phyloP scores from a whole-genome alignment of 108 stramenopile species.

The Asterionellopsis glacialis region DNA sequence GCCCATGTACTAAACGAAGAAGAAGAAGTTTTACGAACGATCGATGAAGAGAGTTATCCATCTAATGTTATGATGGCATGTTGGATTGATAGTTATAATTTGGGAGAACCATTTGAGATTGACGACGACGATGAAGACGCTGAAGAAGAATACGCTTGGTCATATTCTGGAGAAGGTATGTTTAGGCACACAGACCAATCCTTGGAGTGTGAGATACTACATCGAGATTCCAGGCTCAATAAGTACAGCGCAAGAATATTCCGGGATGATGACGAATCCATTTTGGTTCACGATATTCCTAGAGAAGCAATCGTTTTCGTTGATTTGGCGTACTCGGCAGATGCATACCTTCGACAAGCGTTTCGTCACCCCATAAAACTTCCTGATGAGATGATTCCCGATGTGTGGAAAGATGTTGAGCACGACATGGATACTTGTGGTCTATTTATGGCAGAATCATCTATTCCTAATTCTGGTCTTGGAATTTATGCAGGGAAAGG shows the following conservation, averaged over 20 bases:
- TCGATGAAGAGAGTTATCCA: background rate
- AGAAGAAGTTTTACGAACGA: too few species aligned
- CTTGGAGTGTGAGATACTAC: constrained; percentile 1
- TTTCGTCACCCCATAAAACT: constrained; percentile 40
- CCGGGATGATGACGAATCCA: background rate
- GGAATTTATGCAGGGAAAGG: constrained; percentile 55
- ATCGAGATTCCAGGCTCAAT: background rate
- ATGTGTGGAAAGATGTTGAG: constrained; percentile 12
- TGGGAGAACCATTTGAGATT: background rate
- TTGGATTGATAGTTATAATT: background rate
- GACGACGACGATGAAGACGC: too few species aligned
- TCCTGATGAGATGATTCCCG: constrained; percentile 37
- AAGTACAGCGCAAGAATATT: background rate
- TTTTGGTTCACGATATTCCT: constrained; percentile 18
- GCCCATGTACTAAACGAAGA: too few species aligned
- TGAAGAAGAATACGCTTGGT: background rate
- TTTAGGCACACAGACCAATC: background rate
- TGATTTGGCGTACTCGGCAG: constrained; percentile 28
- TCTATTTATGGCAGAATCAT: constrained; percentile 55
- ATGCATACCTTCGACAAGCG: constrained; percentile 19
- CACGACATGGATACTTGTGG: constrained; percentile 27
- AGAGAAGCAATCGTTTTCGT: constrained; percentile 24
- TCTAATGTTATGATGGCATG: background rate
- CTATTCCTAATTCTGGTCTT: constrained; percentile 62
- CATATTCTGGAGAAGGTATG: background rate